Evolutionary conservation across 73 alveolate species (phyloP).

Genomic region (Paramecium caudatum): DNA sequence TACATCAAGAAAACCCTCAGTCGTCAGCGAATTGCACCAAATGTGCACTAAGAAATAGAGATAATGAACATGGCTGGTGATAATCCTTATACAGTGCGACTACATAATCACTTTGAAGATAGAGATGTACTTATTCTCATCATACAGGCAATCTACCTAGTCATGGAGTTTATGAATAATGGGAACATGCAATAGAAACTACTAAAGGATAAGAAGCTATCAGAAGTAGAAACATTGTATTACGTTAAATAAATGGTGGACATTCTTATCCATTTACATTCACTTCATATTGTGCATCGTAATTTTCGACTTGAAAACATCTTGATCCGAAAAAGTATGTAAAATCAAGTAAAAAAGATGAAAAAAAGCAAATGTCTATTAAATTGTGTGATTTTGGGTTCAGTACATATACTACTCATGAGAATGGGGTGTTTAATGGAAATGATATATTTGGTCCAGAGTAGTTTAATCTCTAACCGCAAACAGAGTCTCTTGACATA

Average conservation of each 20-base stretch:
- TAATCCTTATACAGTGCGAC: neutral
- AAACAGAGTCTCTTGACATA: constrained; percentile 75
- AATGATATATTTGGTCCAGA: constrained; percentile 8
- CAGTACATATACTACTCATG: neutral
- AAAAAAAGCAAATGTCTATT: neutral
- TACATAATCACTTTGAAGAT: neutral
- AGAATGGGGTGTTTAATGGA: neutral
- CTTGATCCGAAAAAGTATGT: too few species aligned
- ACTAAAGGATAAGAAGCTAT: neutral
- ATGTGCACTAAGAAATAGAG: neutral
- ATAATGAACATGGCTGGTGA: neutral
- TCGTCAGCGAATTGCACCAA: neutral
- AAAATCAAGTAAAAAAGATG: too few species aligned
- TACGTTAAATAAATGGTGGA: constrained; percentile 1
- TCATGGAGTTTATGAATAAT: neutral
- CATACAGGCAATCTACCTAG: neutral
- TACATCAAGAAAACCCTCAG: neutral
- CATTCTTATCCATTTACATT: neutral
- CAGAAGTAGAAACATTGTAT: neutral
- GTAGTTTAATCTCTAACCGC: neutral
- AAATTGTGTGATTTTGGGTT: constrained; percentile 19
- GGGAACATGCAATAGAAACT: neutral
- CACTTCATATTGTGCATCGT: too few species aligned
- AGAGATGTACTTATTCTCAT: neutral
- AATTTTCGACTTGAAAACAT: too few species aligned